Percentiles rank a stretch among this genome's conserved stretches.
Conservation (phyloP, 306 rosid species). For the Ochetophila trinervis region DNA sequence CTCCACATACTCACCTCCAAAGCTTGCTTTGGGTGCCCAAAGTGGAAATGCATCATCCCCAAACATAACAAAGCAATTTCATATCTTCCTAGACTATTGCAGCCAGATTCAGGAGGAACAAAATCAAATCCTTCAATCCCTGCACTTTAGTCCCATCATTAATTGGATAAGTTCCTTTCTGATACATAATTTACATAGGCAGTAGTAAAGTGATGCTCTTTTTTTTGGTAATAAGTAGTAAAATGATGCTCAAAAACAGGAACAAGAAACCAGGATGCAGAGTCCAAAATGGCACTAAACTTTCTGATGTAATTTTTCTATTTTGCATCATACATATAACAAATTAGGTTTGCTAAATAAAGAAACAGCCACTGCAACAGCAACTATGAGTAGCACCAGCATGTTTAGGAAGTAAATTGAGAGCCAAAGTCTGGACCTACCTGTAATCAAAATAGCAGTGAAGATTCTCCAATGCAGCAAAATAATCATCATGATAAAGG, state of each 20-base stretch:
- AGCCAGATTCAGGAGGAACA: conserved; percentile 58
- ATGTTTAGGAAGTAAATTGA: background rate
- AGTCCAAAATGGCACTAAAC: too few species aligned
- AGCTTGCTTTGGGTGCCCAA: conserved; percentile 93
- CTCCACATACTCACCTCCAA: conserved; percentile 57
- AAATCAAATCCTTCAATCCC: conserved; percentile 96
- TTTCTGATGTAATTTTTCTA: too few species aligned
- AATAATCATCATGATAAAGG: conserved; percentile 77
- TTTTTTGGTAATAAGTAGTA: too few species aligned
- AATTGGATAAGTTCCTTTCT: conserved; percentile 35
- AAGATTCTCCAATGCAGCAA: conserved; percentile 81
- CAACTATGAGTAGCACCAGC: background rate
- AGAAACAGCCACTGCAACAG: too few species aligned
- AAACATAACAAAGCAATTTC: conserved; percentile 81
- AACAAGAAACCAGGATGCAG: too few species aligned
- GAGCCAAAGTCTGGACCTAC: conserved; percentile 36
- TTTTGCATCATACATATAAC: too few species aligned
- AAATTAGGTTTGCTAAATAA: too few species aligned
- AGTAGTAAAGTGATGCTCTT: too few species aligned
- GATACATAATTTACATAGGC: conserved; percentile 2
- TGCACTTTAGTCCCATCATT: conserved; percentile 77
- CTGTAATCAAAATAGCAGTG: conserved; percentile 96
- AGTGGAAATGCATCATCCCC: conserved; percentile 97
- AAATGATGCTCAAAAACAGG: too few species aligned
- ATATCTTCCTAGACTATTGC: conserved; percentile 71